Percentiles rank a stretch among this genome's conserved stretches.
Evolutionary conservation across 164 flowering plant genomes (phyloP).

Genomic region (Stephania japonica): DNA sequence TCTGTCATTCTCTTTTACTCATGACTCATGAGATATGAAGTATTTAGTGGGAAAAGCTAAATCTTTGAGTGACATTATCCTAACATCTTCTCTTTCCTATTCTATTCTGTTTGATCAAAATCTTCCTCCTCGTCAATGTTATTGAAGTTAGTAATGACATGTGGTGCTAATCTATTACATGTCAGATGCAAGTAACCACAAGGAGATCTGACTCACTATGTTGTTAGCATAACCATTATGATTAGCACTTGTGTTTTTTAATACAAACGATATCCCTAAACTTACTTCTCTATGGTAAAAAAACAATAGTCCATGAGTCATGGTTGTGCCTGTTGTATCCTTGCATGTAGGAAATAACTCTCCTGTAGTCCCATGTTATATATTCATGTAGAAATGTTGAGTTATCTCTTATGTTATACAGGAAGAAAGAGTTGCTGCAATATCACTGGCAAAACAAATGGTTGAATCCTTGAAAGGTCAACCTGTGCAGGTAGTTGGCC

Average conservation of each 20-base stretch:
- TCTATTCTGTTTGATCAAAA: background rate
- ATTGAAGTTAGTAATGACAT: background rate
- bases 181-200: background rate
- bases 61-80: background rate
- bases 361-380: background rate
- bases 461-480: slow-evolving; percentile 73
- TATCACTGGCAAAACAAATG: slow-evolving; percentile 75
- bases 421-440: slow-evolving; percentile 81
- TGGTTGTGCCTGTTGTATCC: background rate
- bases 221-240: background rate
- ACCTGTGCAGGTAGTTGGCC: slow-evolving; percentile 60
- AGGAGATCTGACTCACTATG: background rate
- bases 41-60: background rate
- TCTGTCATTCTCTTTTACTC: background rate
- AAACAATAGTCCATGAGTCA: background rate
- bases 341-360: background rate
- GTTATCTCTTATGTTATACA: slow-evolving; percentile 19
- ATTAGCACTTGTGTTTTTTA: background rate
- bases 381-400: background rate
- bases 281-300: background rate
- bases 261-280: background rate
- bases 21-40: background rate
- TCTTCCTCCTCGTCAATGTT: background rate
- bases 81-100: background rate
- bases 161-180: background rate